phyloP scores from a whole-genome alignment of 768 basidiomycete genomes.

The Russula sp. region DNA sequence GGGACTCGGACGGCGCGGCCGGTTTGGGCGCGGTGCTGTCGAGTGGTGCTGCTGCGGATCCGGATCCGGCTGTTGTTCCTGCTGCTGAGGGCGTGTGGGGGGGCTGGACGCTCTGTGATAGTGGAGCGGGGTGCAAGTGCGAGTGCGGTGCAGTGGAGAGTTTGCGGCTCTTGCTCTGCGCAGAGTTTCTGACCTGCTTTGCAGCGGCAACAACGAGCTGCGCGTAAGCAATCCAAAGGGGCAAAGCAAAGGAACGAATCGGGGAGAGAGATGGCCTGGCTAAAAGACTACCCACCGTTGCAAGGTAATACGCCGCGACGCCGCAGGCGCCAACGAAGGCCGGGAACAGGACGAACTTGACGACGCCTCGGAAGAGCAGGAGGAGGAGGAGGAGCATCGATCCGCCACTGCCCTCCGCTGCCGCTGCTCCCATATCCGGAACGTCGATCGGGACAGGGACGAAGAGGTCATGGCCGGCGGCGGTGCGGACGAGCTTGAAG shows the following conservation, averaged over 20 bases:
- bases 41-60: not conserved
- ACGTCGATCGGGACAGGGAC: not conserved
- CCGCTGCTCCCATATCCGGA: too few species aligned
- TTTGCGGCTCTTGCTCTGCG: not conserved
- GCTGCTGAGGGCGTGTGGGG: not conserved
- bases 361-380: not conserved
- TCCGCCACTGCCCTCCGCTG: too few species aligned
- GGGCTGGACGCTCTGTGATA: too few species aligned
- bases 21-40: not conserved
- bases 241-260: not conserved
- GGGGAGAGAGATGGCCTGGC: too few species aligned
- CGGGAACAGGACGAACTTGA: not conserved
- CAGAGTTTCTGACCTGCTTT: not conserved
- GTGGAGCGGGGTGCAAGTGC: not conserved
- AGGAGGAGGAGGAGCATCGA: not conserved
- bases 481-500: conserved; percentile 6
- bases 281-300: not conserved
- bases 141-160: not conserved
- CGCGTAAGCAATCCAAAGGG: not conserved
- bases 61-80: too few species aligned
- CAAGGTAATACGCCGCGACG: not conserved
- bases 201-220: too few species aligned
- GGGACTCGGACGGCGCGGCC: too few species aligned
- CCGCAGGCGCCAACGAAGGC: not conserved
- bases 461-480: conserved; percentile 4